Conservation (phyloP, 129 eudicot species). For the Daucus carota region DNA sequence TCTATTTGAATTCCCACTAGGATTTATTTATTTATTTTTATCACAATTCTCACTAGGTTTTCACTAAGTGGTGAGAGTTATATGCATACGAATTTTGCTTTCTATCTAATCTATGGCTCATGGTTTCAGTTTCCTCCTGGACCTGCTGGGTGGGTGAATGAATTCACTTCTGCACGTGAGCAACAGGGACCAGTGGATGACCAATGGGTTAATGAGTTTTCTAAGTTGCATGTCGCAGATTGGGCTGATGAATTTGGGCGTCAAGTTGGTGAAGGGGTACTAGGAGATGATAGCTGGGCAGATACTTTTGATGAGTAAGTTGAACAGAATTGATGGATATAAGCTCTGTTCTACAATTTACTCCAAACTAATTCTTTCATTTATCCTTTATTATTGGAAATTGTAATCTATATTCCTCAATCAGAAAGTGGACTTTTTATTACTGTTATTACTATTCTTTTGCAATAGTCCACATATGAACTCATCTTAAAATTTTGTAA, state of each 20-base stretch:
- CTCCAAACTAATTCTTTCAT: neutral
- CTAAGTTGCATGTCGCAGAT: conserved; percentile 80
- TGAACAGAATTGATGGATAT: neutral
- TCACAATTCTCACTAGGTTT: no score
- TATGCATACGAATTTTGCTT: neutral
- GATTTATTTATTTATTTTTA: no score
- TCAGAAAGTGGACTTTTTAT: neutral
- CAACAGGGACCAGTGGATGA: conserved; percentile 61
- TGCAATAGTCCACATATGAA: neutral
- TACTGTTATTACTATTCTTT: no score
- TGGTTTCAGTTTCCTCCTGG: conserved; percentile 46
- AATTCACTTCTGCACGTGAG: conserved; percentile 58
- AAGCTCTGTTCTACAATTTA: neutral
- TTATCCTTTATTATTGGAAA: neutral
- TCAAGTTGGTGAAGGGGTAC: conserved; percentile 70
- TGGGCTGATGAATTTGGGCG: conserved; percentile 96
- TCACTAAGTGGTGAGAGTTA: neutral
- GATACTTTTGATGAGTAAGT: conserved; percentile 94
- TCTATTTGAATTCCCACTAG: neutral
- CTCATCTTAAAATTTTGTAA: neutral
- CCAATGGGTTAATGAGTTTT: conserved; percentile 90
- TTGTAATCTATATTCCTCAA: neutral
- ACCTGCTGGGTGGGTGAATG: conserved; percentile 76
- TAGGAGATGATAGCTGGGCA: conserved; percentile 80
- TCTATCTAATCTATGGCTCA: neutral